Percentiles rank a stretch among this genome's conserved stretches.
Evolutionary conservation across 1,284 basidiomycete genomes (phyloP).

Genomic region (Ganoderma lucidum): DNA sequence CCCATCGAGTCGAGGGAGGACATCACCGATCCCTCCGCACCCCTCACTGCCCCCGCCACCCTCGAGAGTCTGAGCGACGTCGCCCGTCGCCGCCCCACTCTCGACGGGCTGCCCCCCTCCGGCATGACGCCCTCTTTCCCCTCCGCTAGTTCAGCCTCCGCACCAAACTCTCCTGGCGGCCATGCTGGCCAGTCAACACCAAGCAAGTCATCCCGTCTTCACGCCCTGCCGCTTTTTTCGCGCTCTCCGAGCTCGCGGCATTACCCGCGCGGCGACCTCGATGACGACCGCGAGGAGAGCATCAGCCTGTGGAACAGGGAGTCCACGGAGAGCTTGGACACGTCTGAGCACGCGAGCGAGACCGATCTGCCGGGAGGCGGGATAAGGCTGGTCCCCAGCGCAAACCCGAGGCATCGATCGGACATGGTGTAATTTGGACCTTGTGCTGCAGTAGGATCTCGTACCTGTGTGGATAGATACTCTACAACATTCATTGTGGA

Average conservation of each 20-base stretch:
- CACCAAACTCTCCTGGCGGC: conserved; percentile 23
- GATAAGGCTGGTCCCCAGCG: conserved; percentile 41
- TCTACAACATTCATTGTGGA: background rate
- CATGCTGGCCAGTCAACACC: conserved; percentile 16
- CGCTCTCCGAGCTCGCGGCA: conserved; percentile 36
- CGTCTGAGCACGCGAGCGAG: conserved; percentile 27
- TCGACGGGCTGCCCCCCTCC: conserved; percentile 42
- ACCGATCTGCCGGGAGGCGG: conserved; percentile 32
- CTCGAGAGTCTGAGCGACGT: conserved; percentile 27
- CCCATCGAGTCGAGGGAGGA: conserved; percentile 27
- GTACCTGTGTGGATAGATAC: background rate
- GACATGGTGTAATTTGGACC: conserved; percentile 24
- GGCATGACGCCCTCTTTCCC: conserved; percentile 40
- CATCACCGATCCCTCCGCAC: conserved; percentile 25
- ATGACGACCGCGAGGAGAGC: conserved; percentile 51
- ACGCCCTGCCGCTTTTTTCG: conserved; percentile 33
- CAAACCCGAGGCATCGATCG: conserved; percentile 26
- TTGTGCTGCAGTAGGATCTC: conserved; percentile 19
- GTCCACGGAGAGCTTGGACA: conserved; percentile 32
- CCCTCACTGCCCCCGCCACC: conserved; percentile 44
- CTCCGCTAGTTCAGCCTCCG: conserved; percentile 24
- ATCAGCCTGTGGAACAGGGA: conserved; percentile 43
- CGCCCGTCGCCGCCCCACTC: conserved; percentile 31
- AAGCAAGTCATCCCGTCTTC: conserved; percentile 26
- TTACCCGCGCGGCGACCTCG: conserved; percentile 44